phyloP scores from a whole-genome alignment of 768 basidiomycete species.

The Exidia glandulosa region DNA sequence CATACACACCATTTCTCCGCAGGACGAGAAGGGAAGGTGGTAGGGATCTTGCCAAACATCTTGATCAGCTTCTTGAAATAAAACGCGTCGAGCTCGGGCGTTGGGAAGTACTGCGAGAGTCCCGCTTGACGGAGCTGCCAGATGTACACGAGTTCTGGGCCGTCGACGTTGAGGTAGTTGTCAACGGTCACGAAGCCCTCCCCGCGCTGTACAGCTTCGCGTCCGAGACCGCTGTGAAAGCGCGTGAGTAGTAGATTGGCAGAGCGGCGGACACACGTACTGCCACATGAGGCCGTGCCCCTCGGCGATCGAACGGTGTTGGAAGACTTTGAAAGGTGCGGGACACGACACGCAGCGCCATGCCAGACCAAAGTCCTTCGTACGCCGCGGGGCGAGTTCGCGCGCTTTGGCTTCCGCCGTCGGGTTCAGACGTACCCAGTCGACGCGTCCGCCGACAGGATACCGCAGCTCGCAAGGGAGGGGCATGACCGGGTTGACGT shows the following conservation, averaged over 20 bases:
- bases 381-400: neutral
- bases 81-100: neutral
- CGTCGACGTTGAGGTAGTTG: neutral
- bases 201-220: neutral
- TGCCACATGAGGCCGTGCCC: neutral
- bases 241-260: no score
- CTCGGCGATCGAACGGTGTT: neutral
- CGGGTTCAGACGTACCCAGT: neutral
- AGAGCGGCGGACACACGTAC: neutral
- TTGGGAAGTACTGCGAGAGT: neutral
- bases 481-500: neutral
- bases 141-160: neutral
- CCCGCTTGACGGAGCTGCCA: neutral
- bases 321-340: neutral
- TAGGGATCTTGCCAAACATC: neutral
- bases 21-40: neutral
- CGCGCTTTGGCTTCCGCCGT: neutral
- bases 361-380: neutral
- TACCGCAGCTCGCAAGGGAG: neutral
- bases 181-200: neutral
- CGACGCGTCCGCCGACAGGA: neutral
- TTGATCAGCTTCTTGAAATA: neutral
- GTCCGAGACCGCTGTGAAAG: no score
- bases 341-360: neutral
- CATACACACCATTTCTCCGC: neutral